Evolutionary conservation across 805 yeast species (phyloP).

Genomic region (Nematodospora valgi): DNA sequence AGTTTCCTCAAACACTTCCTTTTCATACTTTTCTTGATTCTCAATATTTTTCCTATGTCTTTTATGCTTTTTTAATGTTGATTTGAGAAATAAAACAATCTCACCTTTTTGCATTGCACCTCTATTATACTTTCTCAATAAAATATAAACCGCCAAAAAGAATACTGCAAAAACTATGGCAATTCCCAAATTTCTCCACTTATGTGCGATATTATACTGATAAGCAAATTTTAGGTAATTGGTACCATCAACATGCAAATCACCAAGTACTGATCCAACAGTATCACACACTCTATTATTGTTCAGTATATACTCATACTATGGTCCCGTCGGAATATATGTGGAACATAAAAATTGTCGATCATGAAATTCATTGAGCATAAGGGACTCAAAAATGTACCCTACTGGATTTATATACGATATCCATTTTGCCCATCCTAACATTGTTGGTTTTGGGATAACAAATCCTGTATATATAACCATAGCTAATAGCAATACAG

Average conservation of each 20-base stretch:
- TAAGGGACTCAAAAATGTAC: conserved; percentile 50
- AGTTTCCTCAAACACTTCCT: conserved; percentile 4
- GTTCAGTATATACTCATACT: conserved; percentile 2
- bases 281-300: conserved; percentile 41
- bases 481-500: conserved; percentile 46
- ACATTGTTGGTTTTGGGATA: conserved; percentile 41
- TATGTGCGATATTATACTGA: conserved; percentile 51
- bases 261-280: conserved; percentile 58
- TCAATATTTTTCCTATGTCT: too few relatives aligned
- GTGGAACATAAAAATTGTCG: conserved; percentile 50
- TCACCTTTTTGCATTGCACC: too few relatives aligned
- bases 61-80: too few relatives aligned
- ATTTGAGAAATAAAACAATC: too few relatives aligned
- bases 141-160: conserved; percentile 31
- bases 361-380: conserved; percentile 62
- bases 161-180: conserved; percentile 47
- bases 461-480: conserved; percentile 51
- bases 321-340: conserved; percentile 54
- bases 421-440: conserved; percentile 63
- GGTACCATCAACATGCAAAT: conserved; percentile 52
- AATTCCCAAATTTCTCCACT: conserved; percentile 80
- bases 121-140: conserved; percentile 33
- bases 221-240: conserved; percentile 47
- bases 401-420: conserved; percentile 39
- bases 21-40: conserved; percentile 10